Base-by-base conservation (phyloP, 2,329 filamentous ascomycete species). In the Nannizzia gypsea region DNA sequence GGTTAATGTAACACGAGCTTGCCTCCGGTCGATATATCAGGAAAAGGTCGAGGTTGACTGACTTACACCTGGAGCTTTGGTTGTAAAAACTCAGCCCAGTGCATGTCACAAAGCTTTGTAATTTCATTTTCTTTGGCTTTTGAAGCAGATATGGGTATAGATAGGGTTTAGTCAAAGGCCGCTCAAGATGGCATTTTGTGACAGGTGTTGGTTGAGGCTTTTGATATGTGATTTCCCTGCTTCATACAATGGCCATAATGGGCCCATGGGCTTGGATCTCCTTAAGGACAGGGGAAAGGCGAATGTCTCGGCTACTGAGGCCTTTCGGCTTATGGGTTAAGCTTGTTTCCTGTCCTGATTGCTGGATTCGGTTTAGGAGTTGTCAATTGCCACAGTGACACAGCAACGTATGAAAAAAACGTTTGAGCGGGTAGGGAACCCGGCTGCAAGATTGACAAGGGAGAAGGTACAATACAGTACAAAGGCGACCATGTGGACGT, bases 401-500 rank as follows among this genome's bases (percentile, higher is more conserved):
- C 48, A 54, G 48, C 26, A 54, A 26, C 15, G 26, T 20, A 26
- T 42, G 38, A 17, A 34, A 31, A 54, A 20, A 54, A 54, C 48
- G 26, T 34, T 20, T 31, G 26, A 11, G 26, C 48, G 48, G 48
- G 26, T 54, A 54, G 48, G 48, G 28, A 54, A 26, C 26, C 48
- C 48, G 17, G 24, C 26, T 54, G 48, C 48, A 31, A 17, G 48
- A 31, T 54, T 24, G 15, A 17, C 8, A 17, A 34, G 34, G 20
- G 48, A 34, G 13, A 22, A 20, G 15, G 17, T 54, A 54, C 44
- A 54, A 17, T 34, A 34, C n/a, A 34, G n/a, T 54, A 54, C 24
- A 34, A 34, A 34, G 48, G 48, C 24, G n/a, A 54, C 48, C 48
- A 54, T 54, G 48, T 54, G 48, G 48, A 54, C 17, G 48, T 54